These are phyloP conservation scores for Myrica gale DNA, from an alignment of 306 rosid species.

Conservation along the genomic window DNA sequence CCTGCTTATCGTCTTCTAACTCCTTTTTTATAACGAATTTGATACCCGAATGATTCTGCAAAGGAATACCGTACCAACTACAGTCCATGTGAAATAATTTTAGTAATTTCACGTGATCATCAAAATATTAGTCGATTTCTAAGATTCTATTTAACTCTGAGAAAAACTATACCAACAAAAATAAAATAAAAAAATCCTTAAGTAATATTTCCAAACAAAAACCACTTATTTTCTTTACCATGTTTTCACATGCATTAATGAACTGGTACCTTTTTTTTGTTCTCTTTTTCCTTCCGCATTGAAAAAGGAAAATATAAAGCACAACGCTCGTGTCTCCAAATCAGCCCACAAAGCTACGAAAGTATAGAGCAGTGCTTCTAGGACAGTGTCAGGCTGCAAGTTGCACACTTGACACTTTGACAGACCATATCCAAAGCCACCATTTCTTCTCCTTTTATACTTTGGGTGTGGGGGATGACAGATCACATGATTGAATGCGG, in stretches of 20 bases:
- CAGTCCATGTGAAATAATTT: background rate
- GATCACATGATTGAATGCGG: background rate
- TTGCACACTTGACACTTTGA: background rate
- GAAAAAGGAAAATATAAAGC: background rate
- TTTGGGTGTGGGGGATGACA: background rate
- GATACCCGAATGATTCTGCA: constrained; percentile 4
- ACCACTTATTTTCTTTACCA: no score
- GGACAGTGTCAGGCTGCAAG: background rate
- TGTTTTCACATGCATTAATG: no score
- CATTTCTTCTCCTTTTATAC: background rate
- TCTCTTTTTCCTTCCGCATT: background rate
- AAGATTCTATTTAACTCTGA: no score
- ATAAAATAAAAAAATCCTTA: no score
- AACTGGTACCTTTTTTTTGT: background rate
- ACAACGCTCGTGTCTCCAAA: background rate
- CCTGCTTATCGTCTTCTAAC: background rate
- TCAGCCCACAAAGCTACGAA: background rate
- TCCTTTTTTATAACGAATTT: constrained; percentile 23
- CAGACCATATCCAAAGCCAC: background rate
- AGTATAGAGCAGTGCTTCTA: background rate
- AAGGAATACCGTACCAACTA: constrained; percentile 13
- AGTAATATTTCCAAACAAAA: no score
- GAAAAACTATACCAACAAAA: no score
- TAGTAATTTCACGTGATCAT: no score
- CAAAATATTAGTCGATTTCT: no score